phyloP scores from a whole-genome alignment of 805 yeast species.

The Candida nanaspora region DNA sequence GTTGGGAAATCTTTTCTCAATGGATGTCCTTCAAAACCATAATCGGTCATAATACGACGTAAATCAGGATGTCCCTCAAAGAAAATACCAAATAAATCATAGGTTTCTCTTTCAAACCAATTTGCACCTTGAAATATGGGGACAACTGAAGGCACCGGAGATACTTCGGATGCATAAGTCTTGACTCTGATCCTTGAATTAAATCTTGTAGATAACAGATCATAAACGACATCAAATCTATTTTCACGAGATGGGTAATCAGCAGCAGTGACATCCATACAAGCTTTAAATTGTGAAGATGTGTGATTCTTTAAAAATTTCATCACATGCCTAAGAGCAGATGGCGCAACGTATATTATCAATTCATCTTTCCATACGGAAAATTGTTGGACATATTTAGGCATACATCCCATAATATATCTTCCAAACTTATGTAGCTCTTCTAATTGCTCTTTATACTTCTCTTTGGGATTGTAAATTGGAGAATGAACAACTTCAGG shows the following conservation, averaged over 20 bases:
- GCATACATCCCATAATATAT: slow-evolving; percentile 69
- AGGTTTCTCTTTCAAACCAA: slow-evolving; percentile 89
- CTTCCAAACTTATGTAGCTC: slow-evolving; percentile 78
- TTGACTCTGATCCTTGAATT: slow-evolving; percentile 84
- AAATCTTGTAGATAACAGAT: slow-evolving; percentile 71
- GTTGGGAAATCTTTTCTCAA: slow-evolving; percentile 90
- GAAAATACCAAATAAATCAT: slow-evolving; percentile 80
- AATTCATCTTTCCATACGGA: slow-evolving; percentile 90
- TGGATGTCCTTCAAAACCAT: slow-evolving; percentile 90
- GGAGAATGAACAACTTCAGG: slow-evolving; percentile 32
- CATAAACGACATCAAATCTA: slow-evolving; percentile 84
- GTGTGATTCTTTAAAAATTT: slow-evolving; percentile 71
- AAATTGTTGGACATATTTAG: slow-evolving; percentile 77
- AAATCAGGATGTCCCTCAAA: slow-evolving; percentile 87
- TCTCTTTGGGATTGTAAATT: slow-evolving; percentile 71
- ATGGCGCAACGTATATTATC: slow-evolving; percentile 67
- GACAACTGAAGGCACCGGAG: slow-evolving; percentile 76
- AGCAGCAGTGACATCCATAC: slow-evolving; percentile 78
- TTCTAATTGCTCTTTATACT: slow-evolving; percentile 56
- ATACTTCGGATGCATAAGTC: slow-evolving; percentile 78
- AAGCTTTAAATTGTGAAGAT: slow-evolving; percentile 70
- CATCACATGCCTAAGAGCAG: slow-evolving; percentile 65
- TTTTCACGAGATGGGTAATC: slow-evolving; percentile 80
- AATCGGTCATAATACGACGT: slow-evolving; percentile 85
- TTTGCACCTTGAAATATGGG: slow-evolving; percentile 72